These are phyloP conservation scores for Naganishia sp. DNA, from an alignment of 1,284 basidiomycete genomes.

Conservation along the genomic window DNA sequence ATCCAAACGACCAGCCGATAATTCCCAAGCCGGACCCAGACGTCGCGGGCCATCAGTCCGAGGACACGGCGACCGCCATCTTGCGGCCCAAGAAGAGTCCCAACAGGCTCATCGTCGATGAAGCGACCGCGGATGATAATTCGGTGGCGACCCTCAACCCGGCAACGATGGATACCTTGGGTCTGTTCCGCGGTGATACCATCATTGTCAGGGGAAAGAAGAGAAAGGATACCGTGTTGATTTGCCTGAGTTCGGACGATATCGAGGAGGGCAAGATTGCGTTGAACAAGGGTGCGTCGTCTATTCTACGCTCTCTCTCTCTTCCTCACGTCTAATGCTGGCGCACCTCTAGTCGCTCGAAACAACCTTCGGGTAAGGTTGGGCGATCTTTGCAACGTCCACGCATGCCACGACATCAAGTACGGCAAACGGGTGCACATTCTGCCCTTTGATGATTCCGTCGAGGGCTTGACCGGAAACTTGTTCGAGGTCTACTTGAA, in stretches of 20 bases:
- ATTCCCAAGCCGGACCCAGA: slow-evolving; percentile 23
- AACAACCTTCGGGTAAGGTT: slow-evolving; percentile 98
- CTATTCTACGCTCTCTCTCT: not conserved
- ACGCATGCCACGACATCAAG: slow-evolving; percentile 96
- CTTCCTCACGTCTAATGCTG: slow-evolving; percentile 16
- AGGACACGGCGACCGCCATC: slow-evolving; percentile 90
- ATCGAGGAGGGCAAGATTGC: slow-evolving; percentile 97
- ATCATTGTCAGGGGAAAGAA: slow-evolving; percentile 93
- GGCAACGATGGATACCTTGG: slow-evolving; percentile 91
- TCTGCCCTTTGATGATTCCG: slow-evolving; percentile 95
- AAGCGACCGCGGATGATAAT: slow-evolving; percentile 83
- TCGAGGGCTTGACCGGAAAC: slow-evolving; percentile 97
- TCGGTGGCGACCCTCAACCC: slow-evolving; percentile 91
- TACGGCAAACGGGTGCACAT: slow-evolving; percentile 98
- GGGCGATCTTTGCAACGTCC: slow-evolving; percentile 92
- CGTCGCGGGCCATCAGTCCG: slow-evolving; percentile 30
- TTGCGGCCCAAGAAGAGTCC: slow-evolving; percentile 93
- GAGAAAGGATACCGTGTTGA: slow-evolving; percentile 91
- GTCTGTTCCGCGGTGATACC: slow-evolving; percentile 92
- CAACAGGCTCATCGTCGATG: slow-evolving; percentile 91
- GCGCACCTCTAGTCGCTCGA: slow-evolving; percentile 72
- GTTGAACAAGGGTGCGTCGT: slow-evolving; percentile 76
- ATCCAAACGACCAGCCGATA: slow-evolving; percentile 5
- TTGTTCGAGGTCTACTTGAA: slow-evolving; percentile 98
- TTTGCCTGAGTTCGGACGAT: slow-evolving; percentile 91